phyloP scores from a whole-genome alignment of 176 grass and related monocot genomes.

The Guadua angustifolia region DNA sequence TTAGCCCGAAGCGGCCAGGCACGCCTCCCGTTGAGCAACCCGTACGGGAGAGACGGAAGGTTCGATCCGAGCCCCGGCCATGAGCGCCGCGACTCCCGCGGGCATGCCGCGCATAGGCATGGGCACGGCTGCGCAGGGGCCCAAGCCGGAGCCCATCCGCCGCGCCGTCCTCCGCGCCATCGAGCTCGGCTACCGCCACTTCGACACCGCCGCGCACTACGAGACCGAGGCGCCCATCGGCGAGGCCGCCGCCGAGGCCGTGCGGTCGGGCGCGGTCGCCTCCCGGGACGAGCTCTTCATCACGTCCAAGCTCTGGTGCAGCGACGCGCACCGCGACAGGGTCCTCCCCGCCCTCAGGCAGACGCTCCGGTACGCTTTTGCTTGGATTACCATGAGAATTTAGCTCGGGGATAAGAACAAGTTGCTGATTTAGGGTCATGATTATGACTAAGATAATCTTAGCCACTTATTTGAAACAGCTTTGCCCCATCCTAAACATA shows the following conservation, averaged over 20 bases:
- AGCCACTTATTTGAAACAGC: no score
- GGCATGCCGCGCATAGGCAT: constrained; percentile 24
- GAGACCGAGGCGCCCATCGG: constrained; percentile 61
- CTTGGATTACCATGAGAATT: neutral
- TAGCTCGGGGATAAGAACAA: neutral
- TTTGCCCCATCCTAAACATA: no score
- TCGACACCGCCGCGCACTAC: constrained; percentile 71
- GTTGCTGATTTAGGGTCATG: neutral
- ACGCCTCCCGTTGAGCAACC: neutral
- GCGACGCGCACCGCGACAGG: constrained; percentile 52
- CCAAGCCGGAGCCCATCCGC: constrained; percentile 41
- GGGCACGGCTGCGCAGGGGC: no score
- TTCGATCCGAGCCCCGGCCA: neutral
- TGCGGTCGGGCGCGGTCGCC: constrained; percentile 47
- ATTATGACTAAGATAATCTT: neutral
- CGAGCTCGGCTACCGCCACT: constrained; percentile 64
- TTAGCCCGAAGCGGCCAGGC: neutral
- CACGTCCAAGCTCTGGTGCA: constrained; percentile 83
- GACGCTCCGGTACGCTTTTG: constrained; percentile 41
- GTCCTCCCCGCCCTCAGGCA: constrained; percentile 58
- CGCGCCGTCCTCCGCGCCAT: constrained; percentile 56
- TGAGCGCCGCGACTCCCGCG: constrained; percentile 1
- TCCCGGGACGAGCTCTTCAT: constrained; percentile 64
- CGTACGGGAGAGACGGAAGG: neutral
- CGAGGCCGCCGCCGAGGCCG: constrained; percentile 54